Evolutionary conservation across 306 rosid genomes (phyloP).

Genomic region (Pyrus pyrifolia): DNA sequence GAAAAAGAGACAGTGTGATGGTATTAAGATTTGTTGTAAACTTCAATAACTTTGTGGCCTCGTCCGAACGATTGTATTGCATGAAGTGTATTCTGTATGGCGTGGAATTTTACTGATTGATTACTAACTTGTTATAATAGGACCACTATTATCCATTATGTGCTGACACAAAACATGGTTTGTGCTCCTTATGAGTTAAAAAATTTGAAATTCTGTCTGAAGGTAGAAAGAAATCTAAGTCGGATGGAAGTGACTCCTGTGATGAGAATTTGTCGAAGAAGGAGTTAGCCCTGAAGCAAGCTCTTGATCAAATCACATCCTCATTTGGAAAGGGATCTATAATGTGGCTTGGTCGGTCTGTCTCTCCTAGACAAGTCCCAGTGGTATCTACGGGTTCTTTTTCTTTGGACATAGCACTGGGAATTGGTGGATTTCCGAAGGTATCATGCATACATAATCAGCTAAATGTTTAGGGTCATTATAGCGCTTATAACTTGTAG

Average conservation of each 20-base stretch:
- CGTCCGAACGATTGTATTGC: no score
- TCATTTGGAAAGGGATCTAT: conserved; percentile 87
- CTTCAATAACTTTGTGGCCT: background rate
- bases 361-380: conserved; percentile 41
- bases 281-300: conserved; percentile 77
- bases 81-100: background rate
- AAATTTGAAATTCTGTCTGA: conserved; percentile 6
- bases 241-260: conserved; percentile 61
- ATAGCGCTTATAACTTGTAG: background rate
- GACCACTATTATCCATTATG: background rate
- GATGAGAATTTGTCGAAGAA: conserved; percentile 71
- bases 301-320: conserved; percentile 81
- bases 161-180: background rate
- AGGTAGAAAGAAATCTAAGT: conserved; percentile 63
- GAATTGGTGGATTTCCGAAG: conserved; percentile 88
- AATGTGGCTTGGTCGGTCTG: conserved; percentile 89
- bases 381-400: conserved; percentile 84
- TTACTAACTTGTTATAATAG: background rate
- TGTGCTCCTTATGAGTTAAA: background rate
- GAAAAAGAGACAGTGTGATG: no score
- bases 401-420: conserved; percentile 75
- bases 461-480: background rate
- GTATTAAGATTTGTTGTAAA: background rate
- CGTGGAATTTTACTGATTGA: background rate
- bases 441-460: conserved; percentile 26